These are phyloP conservation scores for Xerocomellus dryophilus DNA, from an alignment of 768 basidiomycete species.

Conservation along the genomic window DNA sequence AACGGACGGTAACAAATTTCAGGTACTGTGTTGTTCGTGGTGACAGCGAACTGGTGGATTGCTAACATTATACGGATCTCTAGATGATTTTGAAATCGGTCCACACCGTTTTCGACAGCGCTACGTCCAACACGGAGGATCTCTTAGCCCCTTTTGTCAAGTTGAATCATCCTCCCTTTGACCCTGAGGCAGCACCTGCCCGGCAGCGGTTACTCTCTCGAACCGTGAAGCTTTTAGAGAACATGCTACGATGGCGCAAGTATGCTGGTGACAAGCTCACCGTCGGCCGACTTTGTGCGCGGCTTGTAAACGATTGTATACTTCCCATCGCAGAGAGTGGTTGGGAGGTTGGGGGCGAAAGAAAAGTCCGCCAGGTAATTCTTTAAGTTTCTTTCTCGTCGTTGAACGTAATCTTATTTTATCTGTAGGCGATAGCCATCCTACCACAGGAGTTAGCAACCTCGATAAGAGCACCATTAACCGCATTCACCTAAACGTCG, in stretches of 20 bases:
- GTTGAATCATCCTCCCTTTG: constrained; percentile 50
- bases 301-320: constrained; percentile 58
- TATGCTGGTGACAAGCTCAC: constrained; percentile 61
- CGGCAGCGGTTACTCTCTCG: constrained; percentile 66
- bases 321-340: constrained; percentile 66
- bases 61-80: constrained; percentile 11
- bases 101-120: constrained; percentile 48
- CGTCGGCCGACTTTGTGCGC: constrained; percentile 50
- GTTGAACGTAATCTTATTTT: constrained; percentile 4
- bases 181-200: constrained; percentile 72
- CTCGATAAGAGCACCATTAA: constrained; percentile 17
- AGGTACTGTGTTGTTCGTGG: constrained; percentile 39
- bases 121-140: constrained; percentile 49
- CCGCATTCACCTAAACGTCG: constrained; percentile 7
- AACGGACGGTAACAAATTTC: constrained; percentile 56
- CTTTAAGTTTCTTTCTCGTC: neutral
- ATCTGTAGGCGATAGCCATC: constrained; percentile 21
- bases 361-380: constrained; percentile 56
- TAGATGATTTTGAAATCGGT: constrained; percentile 61
- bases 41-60: neutral
- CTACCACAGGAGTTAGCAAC: constrained; percentile 27
- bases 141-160: constrained; percentile 50
- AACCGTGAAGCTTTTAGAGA: constrained; percentile 67
- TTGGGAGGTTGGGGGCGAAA: constrained; percentile 87
- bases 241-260: constrained; percentile 74